Evolutionary conservation across 306 rosid genomes (phyloP).

Genomic region (Cicer arietinum): DNA sequence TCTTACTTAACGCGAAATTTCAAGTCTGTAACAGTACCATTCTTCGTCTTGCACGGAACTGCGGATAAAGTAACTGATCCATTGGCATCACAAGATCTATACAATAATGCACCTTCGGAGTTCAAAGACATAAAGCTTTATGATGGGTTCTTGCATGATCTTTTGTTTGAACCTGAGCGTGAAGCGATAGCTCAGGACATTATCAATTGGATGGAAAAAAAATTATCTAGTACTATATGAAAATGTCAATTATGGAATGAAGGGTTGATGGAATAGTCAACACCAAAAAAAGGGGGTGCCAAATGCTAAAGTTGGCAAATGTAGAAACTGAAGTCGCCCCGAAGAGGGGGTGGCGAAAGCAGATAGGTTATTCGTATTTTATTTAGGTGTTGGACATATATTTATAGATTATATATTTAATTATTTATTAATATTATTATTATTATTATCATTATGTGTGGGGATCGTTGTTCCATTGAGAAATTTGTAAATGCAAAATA

Average conservation of each 20-base stretch:
- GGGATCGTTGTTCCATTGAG: constrained; percentile 12
- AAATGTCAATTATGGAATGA: constrained; percentile 29
- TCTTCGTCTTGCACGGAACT: constrained; percentile 96
- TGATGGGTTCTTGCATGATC: constrained; percentile 93
- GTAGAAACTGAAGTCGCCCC: constrained; percentile 41
- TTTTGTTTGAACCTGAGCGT: constrained; percentile 92
- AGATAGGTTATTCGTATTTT: constrained; percentile 44
- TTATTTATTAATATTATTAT: no score
- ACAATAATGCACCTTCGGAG: constrained; percentile 74
- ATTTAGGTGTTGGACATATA: constrained; percentile 16
- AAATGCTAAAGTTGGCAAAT: constrained; percentile 28
- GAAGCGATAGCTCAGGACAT: constrained; percentile 84
- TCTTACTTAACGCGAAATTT: constrained; percentile 70
- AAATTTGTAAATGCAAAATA: constrained; percentile 16
- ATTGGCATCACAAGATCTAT: constrained; percentile 86
- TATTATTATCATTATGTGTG: not conserved
- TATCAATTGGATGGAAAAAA: constrained; percentile 86
- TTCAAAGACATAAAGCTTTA: constrained; percentile 89
- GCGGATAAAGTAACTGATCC: constrained; percentile 98
- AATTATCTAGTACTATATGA: constrained; percentile 46
- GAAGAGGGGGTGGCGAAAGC: constrained; percentile 41
- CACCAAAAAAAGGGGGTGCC: not conserved
- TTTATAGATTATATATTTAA: not conserved
- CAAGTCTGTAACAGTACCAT: constrained; percentile 80
- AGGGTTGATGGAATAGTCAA: not conserved